Base-by-base conservation (phyloP, 1,284 basidiomycete genomes). In the Anthracocystis panici-leucophaei region DNA sequence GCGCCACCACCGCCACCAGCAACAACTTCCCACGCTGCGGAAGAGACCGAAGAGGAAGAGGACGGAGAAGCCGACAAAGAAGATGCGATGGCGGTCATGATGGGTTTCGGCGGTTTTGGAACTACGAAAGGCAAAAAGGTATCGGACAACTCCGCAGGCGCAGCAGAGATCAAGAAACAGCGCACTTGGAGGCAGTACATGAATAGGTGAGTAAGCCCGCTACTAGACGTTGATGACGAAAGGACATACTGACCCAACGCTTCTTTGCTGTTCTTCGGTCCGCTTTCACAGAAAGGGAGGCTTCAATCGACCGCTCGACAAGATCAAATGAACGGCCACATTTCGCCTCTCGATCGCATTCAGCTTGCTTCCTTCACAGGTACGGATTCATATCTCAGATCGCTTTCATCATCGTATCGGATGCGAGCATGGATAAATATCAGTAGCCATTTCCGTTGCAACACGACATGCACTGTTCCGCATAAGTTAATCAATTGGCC, bases 111-210 rank as follows among this genome's bases (percentile, higher is more conserved):
- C 52, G 93, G 93, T 1, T 98, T 98, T 84, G 93, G 92, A 8
- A 89, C 91, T 0, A 97, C 95, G 0, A 97, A 97, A 42, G 77
- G 83, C 65, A 93, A 92, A 25, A 94, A 95, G 75, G 92, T 94
- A 85, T 90, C 91, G 74, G 76, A 78, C 25, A 80, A 82, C 41
- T 84, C 87, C 35, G 81, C 82, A 0, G 86, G 94, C 35, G 83
- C 77, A 2, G 90, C 89, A 1, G 86, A 91, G 59, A 87, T 97
- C 79, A 95, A 95, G 89, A 94, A 95, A 87, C 90, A 91, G 74
- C 89, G 95, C 59, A 96, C 94, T 29, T 97, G 95, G 95, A 88
- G 95, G 75, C 95, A 97, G 86, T 95, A 95, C 85, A 95, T 95
- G 93, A 95, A 95, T 83, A n/a, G 48, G 48, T 49, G 89, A 92